Evolutionary conservation across 495 filamentous ascomycete species (phyloP), one percentile per base, ranked within the genome.

Genomic region (Astrothelium subdiscretum): DNA sequence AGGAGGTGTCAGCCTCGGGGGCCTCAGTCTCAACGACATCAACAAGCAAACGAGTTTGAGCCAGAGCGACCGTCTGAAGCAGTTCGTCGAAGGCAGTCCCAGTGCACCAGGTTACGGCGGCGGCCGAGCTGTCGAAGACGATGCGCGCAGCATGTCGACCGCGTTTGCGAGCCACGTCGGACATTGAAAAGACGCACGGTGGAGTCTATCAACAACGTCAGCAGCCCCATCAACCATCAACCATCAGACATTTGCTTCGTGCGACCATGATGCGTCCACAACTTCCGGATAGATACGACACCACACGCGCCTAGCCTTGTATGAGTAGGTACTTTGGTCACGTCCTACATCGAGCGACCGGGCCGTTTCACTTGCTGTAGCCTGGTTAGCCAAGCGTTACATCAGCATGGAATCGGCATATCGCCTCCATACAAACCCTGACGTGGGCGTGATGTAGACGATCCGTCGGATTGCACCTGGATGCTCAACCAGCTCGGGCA

Each of bases 101-200:
- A 24, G 27, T 22, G 40, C 12, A 12, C 18, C 59, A 18, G 59
- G 38, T 11, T 62, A 59, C 31, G 15, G 60, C 31, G 10, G 24
- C 8, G 54, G 44, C 18, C 35, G 64, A 2, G 64, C 66, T 32
- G 71, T 73, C 15, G 94, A 97, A 66, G 94, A 99, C 64, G 94
- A 97, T 71, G 88, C 92, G 62, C 88, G 92, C 73, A 97, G 92
- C 72, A 83, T 97, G 68, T 95, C 89, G 65, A 97, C 92, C 31
- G 91, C 91, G 6, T 97, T 97, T 77, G 92, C 91, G 43, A 96
- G 91, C 74, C 95, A 97, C 73, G 82, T 96, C 62, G 92, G 89
- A 43, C 60, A 54, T 29, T 54, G 48, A 54, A 29, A 54, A 29
- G 29, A n/a, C 3, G 3, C 48, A 29, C 29, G 5, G n/a, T 11